Percentiles rank a stretch among this genome's conserved stretches.
phyloP scores from a whole-genome alignment of 2,329 filamentous ascomycete genomes.

The Paraconiothyrium brasiliense region DNA sequence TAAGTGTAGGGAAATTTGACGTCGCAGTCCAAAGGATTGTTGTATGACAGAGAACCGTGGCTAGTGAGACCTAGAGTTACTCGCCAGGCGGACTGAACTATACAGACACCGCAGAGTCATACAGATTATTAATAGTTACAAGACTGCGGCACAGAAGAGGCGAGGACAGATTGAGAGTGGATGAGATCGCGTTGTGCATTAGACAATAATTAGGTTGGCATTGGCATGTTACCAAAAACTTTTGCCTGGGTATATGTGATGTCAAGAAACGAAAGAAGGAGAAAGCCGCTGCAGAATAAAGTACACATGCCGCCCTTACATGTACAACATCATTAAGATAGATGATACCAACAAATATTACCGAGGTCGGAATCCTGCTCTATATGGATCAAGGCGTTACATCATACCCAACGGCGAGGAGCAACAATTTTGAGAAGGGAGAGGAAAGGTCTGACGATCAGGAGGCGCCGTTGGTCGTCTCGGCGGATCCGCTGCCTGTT shows the following conservation, averaged over 20 bases:
- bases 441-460: background rate
- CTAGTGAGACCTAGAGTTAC: background rate
- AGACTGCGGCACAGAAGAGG: background rate
- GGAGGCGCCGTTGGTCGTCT: constrained; percentile 3
- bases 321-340: background rate
- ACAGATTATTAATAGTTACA: background rate
- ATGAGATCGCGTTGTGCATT: background rate
- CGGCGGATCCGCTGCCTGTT: background rate
- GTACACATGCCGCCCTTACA: constrained; percentile 1
- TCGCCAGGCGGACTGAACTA: no score
- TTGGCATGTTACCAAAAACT: constrained; percentile 2
- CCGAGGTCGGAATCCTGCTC: background rate
- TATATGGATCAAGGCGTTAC: no score
- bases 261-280: constrained; percentile 6
- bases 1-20: no score
- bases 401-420: no score
- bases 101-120: no score
- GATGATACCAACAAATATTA: background rate
- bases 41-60: background rate
- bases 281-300: background rate
- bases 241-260: constrained; percentile 13
- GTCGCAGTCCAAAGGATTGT: background rate
- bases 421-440: no score
- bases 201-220: constrained; percentile 7
- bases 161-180: background rate